Percentiles rank a stretch among this genome's conserved stretches.
Evolutionary conservation across 768 basidiomycete species (phyloP).

Genomic region (Boletus sp.): DNA sequence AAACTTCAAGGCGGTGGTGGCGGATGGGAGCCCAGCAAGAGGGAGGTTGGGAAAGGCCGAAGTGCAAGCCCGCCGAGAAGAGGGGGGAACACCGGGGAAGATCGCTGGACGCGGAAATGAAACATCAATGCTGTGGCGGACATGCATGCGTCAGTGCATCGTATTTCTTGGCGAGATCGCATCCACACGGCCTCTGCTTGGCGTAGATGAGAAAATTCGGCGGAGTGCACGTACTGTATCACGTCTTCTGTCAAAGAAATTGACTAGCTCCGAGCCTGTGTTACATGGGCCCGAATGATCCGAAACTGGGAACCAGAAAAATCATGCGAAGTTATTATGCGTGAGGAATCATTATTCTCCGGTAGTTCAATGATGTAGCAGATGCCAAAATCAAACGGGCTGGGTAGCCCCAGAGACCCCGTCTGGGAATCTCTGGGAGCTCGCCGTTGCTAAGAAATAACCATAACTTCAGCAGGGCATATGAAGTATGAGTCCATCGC

Average conservation of each 20-base stretch:
- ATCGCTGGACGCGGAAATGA: slow-evolving; percentile 71
- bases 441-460: not conserved
- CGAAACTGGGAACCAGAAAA: not conserved
- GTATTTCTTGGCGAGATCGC: not conserved
- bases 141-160: not conserved
- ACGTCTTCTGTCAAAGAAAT: too few species aligned
- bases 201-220: not conserved
- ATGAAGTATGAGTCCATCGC: not conserved
- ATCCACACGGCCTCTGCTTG: not conserved
- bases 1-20: slow-evolving; percentile 66
- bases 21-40: slow-evolving; percentile 81
- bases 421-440: not conserved
- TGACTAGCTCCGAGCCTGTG: not conserved
- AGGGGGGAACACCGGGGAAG: slow-evolving; percentile 67
- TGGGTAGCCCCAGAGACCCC: not conserved
- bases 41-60: slow-evolving; percentile 62
- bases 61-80: slow-evolving; percentile 72
- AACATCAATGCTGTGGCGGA: not conserved
- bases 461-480: not conserved
- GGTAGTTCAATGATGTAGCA: not conserved
- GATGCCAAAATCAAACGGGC: not conserved
- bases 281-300: not conserved
- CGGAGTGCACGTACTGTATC: not conserved
- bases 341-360: not conserved
- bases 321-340: not conserved